Evolutionary conservation across 768 basidiomycete genomes (phyloP), one percentile per base, ranked within the genome.

Genomic region (Rhodocollybia butyracea): DNA sequence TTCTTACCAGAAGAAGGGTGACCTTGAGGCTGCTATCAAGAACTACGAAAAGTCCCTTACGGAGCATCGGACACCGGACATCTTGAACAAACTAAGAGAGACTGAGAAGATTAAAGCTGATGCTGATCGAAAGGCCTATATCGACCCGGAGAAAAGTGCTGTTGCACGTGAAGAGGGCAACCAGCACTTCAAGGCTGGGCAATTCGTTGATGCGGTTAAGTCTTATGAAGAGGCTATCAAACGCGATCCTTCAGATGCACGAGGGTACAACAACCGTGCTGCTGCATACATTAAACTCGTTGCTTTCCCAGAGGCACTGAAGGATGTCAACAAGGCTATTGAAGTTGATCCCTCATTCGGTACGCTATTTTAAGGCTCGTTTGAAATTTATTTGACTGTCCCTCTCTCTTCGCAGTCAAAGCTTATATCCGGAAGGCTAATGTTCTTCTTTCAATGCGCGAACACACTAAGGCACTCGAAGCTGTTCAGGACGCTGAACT

Each of bases 231-330:
- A 99, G 73, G 89, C 93, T 59, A 97, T 98, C 80, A 98, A 98
- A 76, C 88, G 97, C 47, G 87, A 92, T 64, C 96, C 97, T 39
- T 69, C 72, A 34, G 97, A 99, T 66, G 82, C 96, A 13, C 81
- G 88, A 60, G 94, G 91, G 8, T 99, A 98, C 77, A 98, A 96
- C 70, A 99, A 99, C 76, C 88, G 97, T 46, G 94, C 97, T n/a
- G 89, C 94, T 27, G 95, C 94, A 22, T 98, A 97, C 75, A 92
- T 89, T 73, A 98, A 98, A 76, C 84, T 99, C 38, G 82, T 82
- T 40, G 97, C 97, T 1, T 73, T 98, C 29, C 90, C 94, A 11
- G 97, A 99, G 69, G 97, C 95, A 1, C 79, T 98, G 66, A 98
- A 98, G 72, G 97, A 99, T 64, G 92, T 86, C 36, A 84, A 99